A percentile compares a stretch with the other conserved stretches of the same genome.
Evolutionary conservation across 257 asterid species (phyloP).

Genomic region (Anisodus acutangulus): DNA sequence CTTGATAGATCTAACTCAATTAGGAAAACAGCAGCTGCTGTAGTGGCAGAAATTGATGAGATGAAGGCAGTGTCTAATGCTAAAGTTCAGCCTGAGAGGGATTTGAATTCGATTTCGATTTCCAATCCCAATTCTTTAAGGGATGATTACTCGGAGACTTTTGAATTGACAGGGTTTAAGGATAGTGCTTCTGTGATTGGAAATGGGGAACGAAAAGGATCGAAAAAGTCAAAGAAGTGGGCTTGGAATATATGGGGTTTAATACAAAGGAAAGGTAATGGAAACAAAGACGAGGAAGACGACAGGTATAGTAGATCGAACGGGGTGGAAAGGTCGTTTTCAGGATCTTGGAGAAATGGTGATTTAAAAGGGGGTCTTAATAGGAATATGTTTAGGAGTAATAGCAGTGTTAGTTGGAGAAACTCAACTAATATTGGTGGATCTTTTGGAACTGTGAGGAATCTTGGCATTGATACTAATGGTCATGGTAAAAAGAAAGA

Average conservation of each 20-base stretch:
- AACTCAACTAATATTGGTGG: conserved; percentile 46
- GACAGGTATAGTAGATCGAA: conserved; percentile 63
- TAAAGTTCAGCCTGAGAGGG: conserved; percentile 60
- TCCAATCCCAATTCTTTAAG: conserved; percentile 67
- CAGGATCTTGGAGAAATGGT: conserved; percentile 59
- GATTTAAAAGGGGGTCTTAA: conserved; percentile 51
- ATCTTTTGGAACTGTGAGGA: conserved; percentile 50
- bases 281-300: conserved; percentile 62
- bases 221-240: conserved; percentile 70
- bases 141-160: conserved; percentile 75
- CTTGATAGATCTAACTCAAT: conserved; percentile 86
- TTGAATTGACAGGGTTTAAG: conserved; percentile 60
- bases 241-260: conserved; percentile 76
- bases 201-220: conserved; percentile 57
- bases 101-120: conserved; percentile 55
- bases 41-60: conserved; percentile 84
- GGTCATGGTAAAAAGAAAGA: conserved; percentile 49
- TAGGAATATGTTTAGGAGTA: conserved; percentile 60
- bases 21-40: conserved; percentile 80
- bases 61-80: conserved; percentile 62
- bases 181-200: conserved; percentile 54
- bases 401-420: conserved; percentile 77
- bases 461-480: conserved; percentile 47
- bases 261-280: conserved; percentile 57
- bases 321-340: conserved; percentile 69